These are phyloP conservation scores for Russula lepida DNA, from an alignment of 768 basidiomycete species.

Conservation along the genomic window DNA sequence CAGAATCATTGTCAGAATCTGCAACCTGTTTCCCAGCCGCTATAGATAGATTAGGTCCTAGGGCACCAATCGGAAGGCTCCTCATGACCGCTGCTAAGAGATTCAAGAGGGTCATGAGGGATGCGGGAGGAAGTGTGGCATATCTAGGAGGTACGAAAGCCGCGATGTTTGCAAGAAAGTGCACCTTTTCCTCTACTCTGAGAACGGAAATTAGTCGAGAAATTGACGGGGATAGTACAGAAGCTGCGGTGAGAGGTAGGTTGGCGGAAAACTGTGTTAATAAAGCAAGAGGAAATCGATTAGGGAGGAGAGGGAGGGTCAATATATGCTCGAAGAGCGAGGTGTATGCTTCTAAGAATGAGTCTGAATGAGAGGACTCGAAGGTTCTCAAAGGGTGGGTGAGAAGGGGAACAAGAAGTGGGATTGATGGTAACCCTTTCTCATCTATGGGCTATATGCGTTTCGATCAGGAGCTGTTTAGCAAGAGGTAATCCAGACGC, in stretches of 20 bases:
- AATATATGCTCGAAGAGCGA: constrained; percentile 9
- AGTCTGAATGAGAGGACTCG: not conserved
- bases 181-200: constrained; percentile 33
- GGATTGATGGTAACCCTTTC: constrained; percentile 46
- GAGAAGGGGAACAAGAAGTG: constrained; percentile 50
- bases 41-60: constrained; percentile 36
- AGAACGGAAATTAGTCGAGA: constrained; percentile 15
- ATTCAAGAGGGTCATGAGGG: constrained; percentile 45
- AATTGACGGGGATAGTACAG: constrained; percentile 27
- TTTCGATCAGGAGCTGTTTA: not conserved
- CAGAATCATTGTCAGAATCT: constrained; percentile 23
- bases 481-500: constrained; percentile 24
- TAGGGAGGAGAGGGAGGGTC: constrained; percentile 63
- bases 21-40: constrained; percentile 4
- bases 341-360: constrained; percentile 10
- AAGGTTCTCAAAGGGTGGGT: constrained; percentile 47
- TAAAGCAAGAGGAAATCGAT: constrained; percentile 53
- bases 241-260: constrained; percentile 46
- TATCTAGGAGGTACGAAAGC: constrained; percentile 61
- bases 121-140: constrained; percentile 34
- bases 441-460: constrained; percentile 42
- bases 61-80: constrained; percentile 41
- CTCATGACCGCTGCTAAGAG: constrained; percentile 46
- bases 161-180: constrained; percentile 66
- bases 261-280: constrained; percentile 57